Evolutionary conservation across 129 eudicot species (phyloP).

Genomic region (Smallanthus sonchifolius): DNA sequence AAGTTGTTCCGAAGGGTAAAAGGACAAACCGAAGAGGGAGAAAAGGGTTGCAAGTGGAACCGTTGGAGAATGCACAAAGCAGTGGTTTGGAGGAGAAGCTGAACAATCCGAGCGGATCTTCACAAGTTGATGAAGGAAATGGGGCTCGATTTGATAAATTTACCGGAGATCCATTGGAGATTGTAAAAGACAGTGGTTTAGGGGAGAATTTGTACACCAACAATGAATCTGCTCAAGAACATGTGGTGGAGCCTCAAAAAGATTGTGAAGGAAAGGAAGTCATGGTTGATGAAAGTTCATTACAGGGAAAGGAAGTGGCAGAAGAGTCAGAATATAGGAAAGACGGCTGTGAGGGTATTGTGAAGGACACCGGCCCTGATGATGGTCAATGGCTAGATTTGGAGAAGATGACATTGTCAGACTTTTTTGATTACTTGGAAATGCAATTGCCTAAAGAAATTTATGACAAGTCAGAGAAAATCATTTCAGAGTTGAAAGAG

Average conservation of each 20-base stretch:
- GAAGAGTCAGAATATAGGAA: constrained; percentile 13
- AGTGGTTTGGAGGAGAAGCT: constrained; percentile 22
- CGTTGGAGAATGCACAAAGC: not conserved
- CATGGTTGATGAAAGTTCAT: not conserved
- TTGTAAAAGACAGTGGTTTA: constrained; percentile 1
- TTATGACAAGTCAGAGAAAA: constrained; percentile 21
- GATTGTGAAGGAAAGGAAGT: not conserved
- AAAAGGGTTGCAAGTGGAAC: constrained; percentile 2
- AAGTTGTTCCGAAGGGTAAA: constrained; percentile 31
- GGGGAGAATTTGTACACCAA: constrained; percentile 11
- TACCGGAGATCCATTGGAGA: not conserved
- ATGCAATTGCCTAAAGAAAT: constrained; percentile 56
- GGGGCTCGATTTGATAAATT: constrained; percentile 3
- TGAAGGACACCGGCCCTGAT: constrained; percentile 15
- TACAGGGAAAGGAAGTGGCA: constrained; percentile 9
- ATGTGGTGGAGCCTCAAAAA: constrained; percentile 23
- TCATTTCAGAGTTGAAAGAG: constrained; percentile 21
- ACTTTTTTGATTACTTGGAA: constrained; percentile 71
- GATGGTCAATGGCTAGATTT: constrained; percentile 31
- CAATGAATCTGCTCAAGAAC: constrained; percentile 9
- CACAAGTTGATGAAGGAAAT: constrained; percentile 9
- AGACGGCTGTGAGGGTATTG: constrained; percentile 19
- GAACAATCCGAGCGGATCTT: not conserved
- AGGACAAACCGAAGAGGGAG: constrained; percentile 22
- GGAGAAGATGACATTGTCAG: constrained; percentile 68